phyloP scores from a whole-genome alignment of 495 filamentous ascomycete species.

The Penicillium bovifimosum region DNA sequence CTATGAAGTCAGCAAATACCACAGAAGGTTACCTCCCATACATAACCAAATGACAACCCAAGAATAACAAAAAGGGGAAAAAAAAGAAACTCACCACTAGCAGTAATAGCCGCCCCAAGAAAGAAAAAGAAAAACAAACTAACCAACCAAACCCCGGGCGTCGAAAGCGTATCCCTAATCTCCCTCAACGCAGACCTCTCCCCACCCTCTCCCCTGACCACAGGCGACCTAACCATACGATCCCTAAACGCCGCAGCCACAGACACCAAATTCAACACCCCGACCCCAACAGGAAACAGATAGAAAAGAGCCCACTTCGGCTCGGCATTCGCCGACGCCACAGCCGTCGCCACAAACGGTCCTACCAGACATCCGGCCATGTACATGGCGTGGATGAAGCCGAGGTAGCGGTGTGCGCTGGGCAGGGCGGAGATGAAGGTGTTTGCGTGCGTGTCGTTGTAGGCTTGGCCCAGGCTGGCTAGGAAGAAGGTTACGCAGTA shows the following conservation, averaged over 20 bases:
- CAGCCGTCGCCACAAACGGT: conserved; percentile 25
- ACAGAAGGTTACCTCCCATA: not conserved
- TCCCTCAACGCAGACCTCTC: conserved; percentile 13
- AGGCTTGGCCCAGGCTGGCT: conserved; percentile 30
- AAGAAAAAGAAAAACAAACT: conserved; percentile 35
- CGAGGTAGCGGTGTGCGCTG: conserved; percentile 28
- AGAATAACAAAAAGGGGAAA: not conserved
- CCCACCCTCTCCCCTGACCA: not conserved
- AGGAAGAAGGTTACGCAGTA: conserved; percentile 29
- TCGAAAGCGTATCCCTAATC: conserved; percentile 21
- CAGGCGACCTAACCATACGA: conserved; percentile 4
- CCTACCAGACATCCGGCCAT: conserved; percentile 31
- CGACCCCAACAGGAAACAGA: conserved; percentile 21
- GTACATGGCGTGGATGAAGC: conserved; percentile 36
- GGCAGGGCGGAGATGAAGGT: conserved; percentile 24
- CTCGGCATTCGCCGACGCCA: conserved; percentile 18
- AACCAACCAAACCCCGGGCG: conserved; percentile 24
- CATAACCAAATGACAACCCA: conserved; percentile 1
- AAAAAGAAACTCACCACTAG: conserved; percentile 17
- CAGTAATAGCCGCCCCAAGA: conserved; percentile 24
- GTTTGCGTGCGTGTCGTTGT: conserved; percentile 33
- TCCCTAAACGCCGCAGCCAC: conserved; percentile 22
- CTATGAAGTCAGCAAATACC: not conserved
- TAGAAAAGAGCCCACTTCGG: conserved; percentile 28
- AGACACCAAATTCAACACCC: conserved; percentile 18